Evolutionary conservation across 371 early-diverging fungal species (phyloP).

Genomic region (Circinella umbellata): DNA sequence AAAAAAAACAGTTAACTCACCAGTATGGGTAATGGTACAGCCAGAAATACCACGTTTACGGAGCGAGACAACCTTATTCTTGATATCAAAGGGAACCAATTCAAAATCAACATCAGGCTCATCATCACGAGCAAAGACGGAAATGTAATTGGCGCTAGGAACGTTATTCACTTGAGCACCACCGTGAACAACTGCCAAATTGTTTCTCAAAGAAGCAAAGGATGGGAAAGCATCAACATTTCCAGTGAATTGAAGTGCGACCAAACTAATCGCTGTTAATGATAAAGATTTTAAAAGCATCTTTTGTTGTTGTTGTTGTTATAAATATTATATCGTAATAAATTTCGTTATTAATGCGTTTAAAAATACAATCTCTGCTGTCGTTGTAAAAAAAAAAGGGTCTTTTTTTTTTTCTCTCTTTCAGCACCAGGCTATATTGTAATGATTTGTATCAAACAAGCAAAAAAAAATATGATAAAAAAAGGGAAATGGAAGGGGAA

Average conservation of each 20-base stretch:
- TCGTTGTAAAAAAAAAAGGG: too few relatives aligned
- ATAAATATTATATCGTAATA: too few relatives aligned
- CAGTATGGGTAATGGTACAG: slow-evolving; percentile 15
- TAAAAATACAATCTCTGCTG: too few relatives aligned
- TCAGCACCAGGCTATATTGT: slow-evolving; percentile 14
- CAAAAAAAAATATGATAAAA: background rate
- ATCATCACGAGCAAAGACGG: slow-evolving; percentile 33
- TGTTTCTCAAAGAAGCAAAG: slow-evolving; percentile 9
- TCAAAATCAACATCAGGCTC: slow-evolving; percentile 36
- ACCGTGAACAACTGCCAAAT: slow-evolving; percentile 18
- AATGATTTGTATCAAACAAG: background rate
- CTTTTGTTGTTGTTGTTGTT: slow-evolving; percentile 2
- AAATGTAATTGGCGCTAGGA: slow-evolving; percentile 23
- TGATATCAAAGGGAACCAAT: slow-evolving; percentile 20
- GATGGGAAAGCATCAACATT: background rate
- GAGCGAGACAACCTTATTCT: slow-evolving; percentile 19
- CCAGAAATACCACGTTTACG: slow-evolving; percentile 18
- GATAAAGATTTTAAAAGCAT: slow-evolving; percentile 8
- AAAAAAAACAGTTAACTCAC: background rate
- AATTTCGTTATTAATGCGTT: too few relatives aligned
- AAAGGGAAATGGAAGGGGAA: slow-evolving; percentile 8
- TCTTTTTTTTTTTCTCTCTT: background rate
- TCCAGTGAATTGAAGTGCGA: slow-evolving; percentile 10
- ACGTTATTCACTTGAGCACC: background rate
- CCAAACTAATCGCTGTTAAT: slow-evolving; percentile 4